Conservation (phyloP, 345 rosid genomes). For the Iberis pinnata region DNA sequence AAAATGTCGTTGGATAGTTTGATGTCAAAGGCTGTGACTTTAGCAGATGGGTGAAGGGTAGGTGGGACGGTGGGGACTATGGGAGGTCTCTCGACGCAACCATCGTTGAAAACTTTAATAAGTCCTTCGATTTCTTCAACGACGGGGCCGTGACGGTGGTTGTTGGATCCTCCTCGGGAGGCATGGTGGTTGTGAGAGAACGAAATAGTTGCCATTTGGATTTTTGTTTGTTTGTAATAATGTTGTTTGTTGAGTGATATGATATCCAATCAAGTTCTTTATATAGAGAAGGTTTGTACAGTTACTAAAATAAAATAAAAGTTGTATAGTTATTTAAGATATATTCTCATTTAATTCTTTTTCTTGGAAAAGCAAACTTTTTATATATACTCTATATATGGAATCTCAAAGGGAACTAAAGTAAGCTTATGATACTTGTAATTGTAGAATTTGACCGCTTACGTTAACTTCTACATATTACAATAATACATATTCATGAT, state of each 20-base stretch:
- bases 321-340: background rate
- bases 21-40: slow-evolving; percentile 30
- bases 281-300: slow-evolving; percentile 19
- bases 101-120: slow-evolving; percentile 57
- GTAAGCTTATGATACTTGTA: background rate
- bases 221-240: slow-evolving; percentile 5
- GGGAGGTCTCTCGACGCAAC: slow-evolving; percentile 51
- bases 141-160: slow-evolving; percentile 36
- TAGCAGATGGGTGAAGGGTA: slow-evolving; percentile 23
- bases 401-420: background rate
- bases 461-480: no score
- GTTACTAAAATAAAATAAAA: no score
- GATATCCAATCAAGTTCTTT: slow-evolving; percentile 17
- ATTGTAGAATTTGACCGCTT: background rate
- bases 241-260: slow-evolving; percentile 5
- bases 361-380: background rate
- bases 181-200: slow-evolving; percentile 30
- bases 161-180: slow-evolving; percentile 28
- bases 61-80: slow-evolving; percentile 48
- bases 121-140: slow-evolving; percentile 62
- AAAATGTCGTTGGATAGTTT: slow-evolving; percentile 32
- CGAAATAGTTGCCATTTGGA: slow-evolving; percentile 45
- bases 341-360: no score
- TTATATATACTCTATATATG: background rate
- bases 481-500: no score